Conservation (phyloP, 129 eudicot genomes). For the Centaurea solstitialis region DNA sequence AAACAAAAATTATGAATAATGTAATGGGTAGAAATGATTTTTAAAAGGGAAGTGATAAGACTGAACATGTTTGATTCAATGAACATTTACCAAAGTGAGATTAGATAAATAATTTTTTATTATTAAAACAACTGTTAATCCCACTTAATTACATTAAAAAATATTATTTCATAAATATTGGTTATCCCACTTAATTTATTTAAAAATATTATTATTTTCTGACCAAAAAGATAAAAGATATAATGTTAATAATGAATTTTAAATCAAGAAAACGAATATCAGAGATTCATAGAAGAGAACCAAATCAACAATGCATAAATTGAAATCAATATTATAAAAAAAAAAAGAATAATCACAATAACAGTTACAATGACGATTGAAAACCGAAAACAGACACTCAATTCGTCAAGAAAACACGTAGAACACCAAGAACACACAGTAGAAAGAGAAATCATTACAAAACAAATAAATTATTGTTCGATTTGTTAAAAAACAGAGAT, state of each 20-base stretch:
- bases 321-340: not conserved
- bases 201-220: not conserved
- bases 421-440: not conserved
- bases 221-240: not conserved
- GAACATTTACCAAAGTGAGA: not conserved
- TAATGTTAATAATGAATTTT: not conserved
- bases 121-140: not conserved
- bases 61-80: slow-evolving; percentile 1
- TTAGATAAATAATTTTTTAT: not conserved
- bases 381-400: not conserved
- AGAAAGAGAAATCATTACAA: not conserved
- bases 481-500: not conserved
- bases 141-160: not conserved
- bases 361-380: not conserved
- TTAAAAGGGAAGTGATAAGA: not conserved
- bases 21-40: not conserved
- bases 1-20: not conserved
- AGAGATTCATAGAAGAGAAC: not conserved
- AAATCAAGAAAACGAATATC: slow-evolving; percentile 6
- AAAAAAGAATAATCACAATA: not conserved
- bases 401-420: not conserved
- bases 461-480: no score
- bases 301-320: not conserved
- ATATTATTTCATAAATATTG: not conserved
- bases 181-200: not conserved